Conservation (phyloP, 179 eudicot genomes). For the Beta lomatogona region DNA sequence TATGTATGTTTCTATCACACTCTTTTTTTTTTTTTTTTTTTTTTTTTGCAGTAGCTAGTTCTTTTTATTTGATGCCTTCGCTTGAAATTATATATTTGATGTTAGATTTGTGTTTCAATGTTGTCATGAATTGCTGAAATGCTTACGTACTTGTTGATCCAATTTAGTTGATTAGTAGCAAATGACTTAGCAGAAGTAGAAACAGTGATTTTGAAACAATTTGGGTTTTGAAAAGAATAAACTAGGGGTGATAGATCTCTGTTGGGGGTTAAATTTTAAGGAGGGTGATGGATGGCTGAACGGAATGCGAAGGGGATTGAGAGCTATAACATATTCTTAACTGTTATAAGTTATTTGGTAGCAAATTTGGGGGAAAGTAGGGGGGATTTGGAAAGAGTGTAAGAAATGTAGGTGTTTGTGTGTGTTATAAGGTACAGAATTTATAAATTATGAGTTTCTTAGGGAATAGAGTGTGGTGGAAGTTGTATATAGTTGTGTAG, state of each 20-base stretch:
- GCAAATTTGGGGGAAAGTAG: too few species aligned
- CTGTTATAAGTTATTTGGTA: too few species aligned
- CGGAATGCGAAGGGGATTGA: background rate
- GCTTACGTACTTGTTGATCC: background rate
- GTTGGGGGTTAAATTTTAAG: too few species aligned
- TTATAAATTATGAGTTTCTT: too few species aligned
- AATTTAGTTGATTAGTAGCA: background rate
- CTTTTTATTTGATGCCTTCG: background rate
- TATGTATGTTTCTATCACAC: slow-evolving; percentile 45
- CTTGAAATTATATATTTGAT: background rate
- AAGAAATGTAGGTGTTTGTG: too few species aligned
- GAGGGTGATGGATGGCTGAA: background rate
- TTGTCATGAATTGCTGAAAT: background rate
- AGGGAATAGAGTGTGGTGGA: background rate
- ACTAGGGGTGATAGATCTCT: background rate
- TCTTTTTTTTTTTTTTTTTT: too few species aligned
- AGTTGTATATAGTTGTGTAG: background rate
- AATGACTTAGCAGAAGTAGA: background rate
- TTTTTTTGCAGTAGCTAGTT: background rate
- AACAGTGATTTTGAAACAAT: background rate
- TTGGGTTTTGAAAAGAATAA: background rate
- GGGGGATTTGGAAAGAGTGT: too few species aligned
- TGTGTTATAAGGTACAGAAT: too few species aligned
- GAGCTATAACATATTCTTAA: too few species aligned
- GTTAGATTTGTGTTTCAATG: background rate